These are phyloP conservation scores for Aspergillus sp. DNA, from an alignment of 2,329 filamentous ascomycete species.

Conservation along the genomic window DNA sequence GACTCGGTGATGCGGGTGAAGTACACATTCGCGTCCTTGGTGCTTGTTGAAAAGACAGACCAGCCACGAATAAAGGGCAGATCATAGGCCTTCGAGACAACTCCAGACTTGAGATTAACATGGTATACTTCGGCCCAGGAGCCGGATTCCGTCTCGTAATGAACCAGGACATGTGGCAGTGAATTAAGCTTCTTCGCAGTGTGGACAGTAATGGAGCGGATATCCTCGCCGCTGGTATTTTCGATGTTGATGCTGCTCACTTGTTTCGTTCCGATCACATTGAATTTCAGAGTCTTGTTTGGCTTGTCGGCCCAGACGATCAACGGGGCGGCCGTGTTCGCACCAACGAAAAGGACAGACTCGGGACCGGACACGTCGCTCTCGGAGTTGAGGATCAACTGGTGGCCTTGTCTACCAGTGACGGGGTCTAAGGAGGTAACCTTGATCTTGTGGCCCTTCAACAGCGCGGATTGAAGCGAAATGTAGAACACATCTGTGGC, in stretches of 20 bases:
- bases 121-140: slow-evolving; percentile 87
- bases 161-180: slow-evolving; percentile 78
- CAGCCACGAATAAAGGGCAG: slow-evolving; percentile 68
- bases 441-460: slow-evolving; percentile 72
- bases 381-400: slow-evolving; percentile 70
- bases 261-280: slow-evolving; percentile 43
- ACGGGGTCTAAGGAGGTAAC: slow-evolving; percentile 70
- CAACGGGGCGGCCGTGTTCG: slow-evolving; percentile 40
- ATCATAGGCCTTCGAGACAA: slow-evolving; percentile 73
- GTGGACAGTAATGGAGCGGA: slow-evolving; percentile 64
- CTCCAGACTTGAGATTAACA: slow-evolving; percentile 67
- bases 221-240: slow-evolving; percentile 38
- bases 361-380: slow-evolving; percentile 58
- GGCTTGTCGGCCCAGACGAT: slow-evolving; percentile 46
- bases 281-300: slow-evolving; percentile 44
- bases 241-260: slow-evolving; percentile 38
- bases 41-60: slow-evolving; percentile 77
- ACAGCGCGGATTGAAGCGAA: slow-evolving; percentile 63
- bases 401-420: slow-evolving; percentile 69
- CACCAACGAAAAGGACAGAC: slow-evolving; percentile 39
- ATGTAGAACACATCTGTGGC: slow-evolving; percentile 71
- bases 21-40: slow-evolving; percentile 76
- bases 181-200: slow-evolving; percentile 70
- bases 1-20: slow-evolving; percentile 78
- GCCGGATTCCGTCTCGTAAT: slow-evolving; percentile 66